These are phyloP conservation scores for Colletotrichum limetticola DNA, from an alignment of 2,329 filamentous ascomycete species.

Conservation along the genomic window DNA sequence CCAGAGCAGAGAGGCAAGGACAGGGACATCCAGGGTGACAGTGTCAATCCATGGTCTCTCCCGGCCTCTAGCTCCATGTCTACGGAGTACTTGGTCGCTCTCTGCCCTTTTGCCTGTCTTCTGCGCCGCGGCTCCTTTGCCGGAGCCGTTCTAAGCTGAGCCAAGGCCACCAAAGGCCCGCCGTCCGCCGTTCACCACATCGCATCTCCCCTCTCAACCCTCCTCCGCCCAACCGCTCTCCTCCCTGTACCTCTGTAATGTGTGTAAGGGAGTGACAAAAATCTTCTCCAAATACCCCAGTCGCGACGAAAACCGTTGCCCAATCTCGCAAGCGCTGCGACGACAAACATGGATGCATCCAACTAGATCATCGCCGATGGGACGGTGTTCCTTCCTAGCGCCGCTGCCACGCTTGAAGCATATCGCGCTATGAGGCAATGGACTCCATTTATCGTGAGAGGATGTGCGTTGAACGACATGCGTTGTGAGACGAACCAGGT, in stretches of 20 bases:
- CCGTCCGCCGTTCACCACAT: not conserved
- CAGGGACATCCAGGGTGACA: constrained; percentile 9
- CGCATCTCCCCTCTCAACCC: not conserved
- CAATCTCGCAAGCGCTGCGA: constrained; percentile 16
- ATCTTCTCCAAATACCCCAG: not conserved
- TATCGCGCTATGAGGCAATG: constrained; percentile 29
- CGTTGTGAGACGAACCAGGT: constrained; percentile 28
- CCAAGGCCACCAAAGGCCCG: not conserved
- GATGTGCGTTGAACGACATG: constrained; percentile 18
- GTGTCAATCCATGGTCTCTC: constrained; percentile 25
- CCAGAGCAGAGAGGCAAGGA: not conserved
- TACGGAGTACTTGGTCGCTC: not conserved
- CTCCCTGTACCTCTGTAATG: not conserved
- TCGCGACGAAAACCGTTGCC: not conserved
- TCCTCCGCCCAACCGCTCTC: not conserved
- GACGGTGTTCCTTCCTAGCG: constrained; percentile 14
- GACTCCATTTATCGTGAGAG: constrained; percentile 30
- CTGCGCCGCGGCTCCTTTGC: not conserved
- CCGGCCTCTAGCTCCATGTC: constrained; percentile 8
- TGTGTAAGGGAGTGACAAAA: not conserved
- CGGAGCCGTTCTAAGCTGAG: not conserved
- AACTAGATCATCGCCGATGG: constrained; percentile 30
- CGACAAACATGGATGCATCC: constrained; percentile 18
- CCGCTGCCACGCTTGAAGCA: constrained; percentile 25
- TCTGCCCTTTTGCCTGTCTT: not conserved